Conservation (phyloP, 2,329 filamentous ascomycete species). For the Diaporthe amygdali region DNA sequence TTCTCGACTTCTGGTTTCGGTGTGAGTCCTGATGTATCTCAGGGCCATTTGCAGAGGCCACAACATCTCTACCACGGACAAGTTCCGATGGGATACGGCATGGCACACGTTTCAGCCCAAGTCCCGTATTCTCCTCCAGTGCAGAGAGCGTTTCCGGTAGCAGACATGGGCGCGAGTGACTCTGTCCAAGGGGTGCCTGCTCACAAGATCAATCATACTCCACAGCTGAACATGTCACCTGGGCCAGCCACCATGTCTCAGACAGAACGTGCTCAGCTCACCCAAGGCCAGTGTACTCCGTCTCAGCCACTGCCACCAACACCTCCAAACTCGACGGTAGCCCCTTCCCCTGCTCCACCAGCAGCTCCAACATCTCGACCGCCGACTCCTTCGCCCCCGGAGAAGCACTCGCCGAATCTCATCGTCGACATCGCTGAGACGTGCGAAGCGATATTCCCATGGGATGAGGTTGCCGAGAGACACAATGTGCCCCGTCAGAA, state of each 20-base stretch:
- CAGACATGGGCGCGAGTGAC: constrained; percentile 7
- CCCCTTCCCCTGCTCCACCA: not conserved
- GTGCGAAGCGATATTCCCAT: constrained; percentile 51
- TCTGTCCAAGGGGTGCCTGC: not conserved
- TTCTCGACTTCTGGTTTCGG: not conserved
- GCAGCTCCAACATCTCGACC: not conserved
- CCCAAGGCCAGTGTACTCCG: not conserved
- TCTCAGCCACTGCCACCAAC: not conserved
- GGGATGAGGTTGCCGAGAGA: constrained; percentile 49
- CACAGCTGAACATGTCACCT: not conserved
- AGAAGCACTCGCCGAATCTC: constrained; percentile 43
- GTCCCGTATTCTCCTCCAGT: not conserved
- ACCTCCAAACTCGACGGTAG: not conserved
- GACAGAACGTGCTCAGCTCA: not conserved
- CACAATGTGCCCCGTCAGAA: constrained; percentile 48
- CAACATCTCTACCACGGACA: constrained; percentile 17
- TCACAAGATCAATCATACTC: not conserved
- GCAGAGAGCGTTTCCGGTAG: not conserved
- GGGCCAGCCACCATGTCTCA: not conserved
- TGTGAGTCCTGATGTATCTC: not conserved
- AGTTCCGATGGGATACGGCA: constrained; percentile 12
- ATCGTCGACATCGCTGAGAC: constrained; percentile 57
- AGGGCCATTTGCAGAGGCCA: constrained; percentile 7
- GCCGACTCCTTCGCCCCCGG: constrained; percentile 24
- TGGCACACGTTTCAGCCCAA: constrained; percentile 6